phyloP scores from a whole-genome alignment of 257 asterid genomes.

The Jasminum sambac region DNA sequence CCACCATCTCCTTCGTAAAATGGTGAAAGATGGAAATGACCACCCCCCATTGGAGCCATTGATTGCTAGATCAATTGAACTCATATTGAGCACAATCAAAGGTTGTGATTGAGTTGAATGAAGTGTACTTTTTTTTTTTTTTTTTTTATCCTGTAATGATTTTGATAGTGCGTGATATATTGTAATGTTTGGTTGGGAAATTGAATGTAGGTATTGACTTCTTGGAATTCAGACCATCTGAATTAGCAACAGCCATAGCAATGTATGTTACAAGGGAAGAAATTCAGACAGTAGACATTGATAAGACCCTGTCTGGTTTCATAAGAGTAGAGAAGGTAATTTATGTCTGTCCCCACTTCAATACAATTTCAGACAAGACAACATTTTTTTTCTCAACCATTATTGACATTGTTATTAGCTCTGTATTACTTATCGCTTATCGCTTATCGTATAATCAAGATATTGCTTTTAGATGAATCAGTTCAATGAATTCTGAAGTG shows the following conservation, averaged over 20 bases:
- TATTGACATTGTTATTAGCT: background rate
- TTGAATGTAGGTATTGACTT: slow-evolving; percentile 75
- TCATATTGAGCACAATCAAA: slow-evolving; percentile 53
- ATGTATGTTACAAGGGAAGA: slow-evolving; percentile 49
- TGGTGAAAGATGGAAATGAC: slow-evolving; percentile 24
- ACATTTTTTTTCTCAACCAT: background rate
- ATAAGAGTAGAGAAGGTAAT: slow-evolving; percentile 57
- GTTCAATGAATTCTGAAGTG: background rate
- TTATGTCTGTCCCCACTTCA: slow-evolving; percentile 28
- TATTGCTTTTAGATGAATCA: background rate
- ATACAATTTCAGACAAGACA: slow-evolving; percentile 18
- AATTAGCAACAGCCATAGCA: slow-evolving; percentile 80
- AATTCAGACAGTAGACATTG: slow-evolving; percentile 39
- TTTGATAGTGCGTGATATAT: slow-evolving; percentile 20
- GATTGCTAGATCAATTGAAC: slow-evolving; percentile 47
- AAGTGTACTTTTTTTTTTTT: too few relatives aligned
- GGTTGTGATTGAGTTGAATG: slow-evolving; percentile 38
- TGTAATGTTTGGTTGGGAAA: slow-evolving; percentile 37
- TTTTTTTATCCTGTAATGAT: background rate
- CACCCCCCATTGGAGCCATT: slow-evolving; percentile 25
- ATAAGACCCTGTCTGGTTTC: slow-evolving; percentile 50
- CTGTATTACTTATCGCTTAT: too few relatives aligned
- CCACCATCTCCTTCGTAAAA: slow-evolving; percentile 53
- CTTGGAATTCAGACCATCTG: slow-evolving; percentile 85
- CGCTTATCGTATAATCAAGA: too few relatives aligned